Evolutionary conservation across 306 rosid species (phyloP), one percentile per base, ranked within the genome.

Genomic region (Astragalus membranaceus): DNA sequence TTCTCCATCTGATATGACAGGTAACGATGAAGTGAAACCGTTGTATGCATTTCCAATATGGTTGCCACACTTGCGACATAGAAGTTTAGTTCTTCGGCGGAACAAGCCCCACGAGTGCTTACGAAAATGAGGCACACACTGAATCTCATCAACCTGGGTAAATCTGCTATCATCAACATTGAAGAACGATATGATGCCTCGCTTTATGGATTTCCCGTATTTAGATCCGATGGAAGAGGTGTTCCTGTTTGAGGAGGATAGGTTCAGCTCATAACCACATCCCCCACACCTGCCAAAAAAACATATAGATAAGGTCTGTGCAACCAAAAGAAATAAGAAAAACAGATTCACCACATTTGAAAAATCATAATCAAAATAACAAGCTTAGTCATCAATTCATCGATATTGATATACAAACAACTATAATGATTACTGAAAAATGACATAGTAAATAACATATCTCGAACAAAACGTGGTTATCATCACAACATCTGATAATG

Each of bases 251-350:
- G 83, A 78, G 51, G 98, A 94, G 59, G 90, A 84, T 50, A 94
- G 85, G 76, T 90, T 94, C 57, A 94, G 83, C 75, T 83, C 97
- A 64, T 90, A 94, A 20, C 97, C 97, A 83, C 98, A 94, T 64
- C 76, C 35, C 7, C 98, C 98, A 74, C 98, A 94, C 84, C 98
- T 94, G 94, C 72, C 72, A 10, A 44, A 55, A 59, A 73, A 49
- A 53, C 8, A 43, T 37, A 85, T 41, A 16, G 69, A 71, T 37
- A 44, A 73, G 47, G 51, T 12, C 46, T 37, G 10, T 50, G 30
- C 63, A 26, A 65, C 62, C n/a, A 39, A 14, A 60, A 41, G 52
- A 10, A 61, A 59, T 53, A 4, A 29, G 30, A 20, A 54, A 42
- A 33, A 61, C 9, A 52, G 56, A 62, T 81, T 51, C 16, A 49